Base-by-base conservation (phyloP, 192 early-diverging fungal species). In the Backusella mclennaniae region DNA sequence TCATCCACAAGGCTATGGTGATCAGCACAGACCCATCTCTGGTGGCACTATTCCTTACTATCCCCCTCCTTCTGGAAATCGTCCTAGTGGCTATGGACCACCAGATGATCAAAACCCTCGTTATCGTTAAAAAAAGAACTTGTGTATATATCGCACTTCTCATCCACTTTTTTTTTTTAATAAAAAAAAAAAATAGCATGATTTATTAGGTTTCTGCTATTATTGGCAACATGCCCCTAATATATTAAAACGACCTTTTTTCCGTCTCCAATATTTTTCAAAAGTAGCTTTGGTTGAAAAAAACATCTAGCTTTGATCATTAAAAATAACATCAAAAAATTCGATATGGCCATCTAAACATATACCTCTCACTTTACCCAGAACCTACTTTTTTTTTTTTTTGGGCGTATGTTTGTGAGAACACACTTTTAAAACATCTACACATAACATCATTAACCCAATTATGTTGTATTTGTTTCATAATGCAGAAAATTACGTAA, bases 131-230 rank as follows among this genome's bases (percentile, higher is more conserved):
- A 26, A 26, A 26, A 26, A 59, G n/a, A 59, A 6, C 53, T 2
- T 59, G 53, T 59, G 21, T 59, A 26, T 26, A 26, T 59, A 49
- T 49, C 46, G 46, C 23, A 59, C 53, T 3, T 53, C 6, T 59
- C 53, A 26, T 26, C 8, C 23, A 11, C 53, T 12, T 59, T 59
- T 59, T 59, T 56, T 56, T 23, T 44, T 42, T 38, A 4, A 4
- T 7, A 36, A 36, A 6, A 36, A 36, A 36, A 36, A 36, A 21
- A 56, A 56, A 56, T 53, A 53, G 52, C 52, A 53, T 53, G 52
- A 23, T 53, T 53, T 53, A 53, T 53, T 53, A 53, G 52, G 52
- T 53, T 53, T 53, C 52, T n/a, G 52, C 52, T 53, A 53, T 59
- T 59, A 21, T 59, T 23, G 21, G 53, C 53, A 59, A 56, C 44